phyloP scores from a whole-genome alignment of 2,329 filamentous ascomycete genomes.

The Penicillium sp. region DNA sequence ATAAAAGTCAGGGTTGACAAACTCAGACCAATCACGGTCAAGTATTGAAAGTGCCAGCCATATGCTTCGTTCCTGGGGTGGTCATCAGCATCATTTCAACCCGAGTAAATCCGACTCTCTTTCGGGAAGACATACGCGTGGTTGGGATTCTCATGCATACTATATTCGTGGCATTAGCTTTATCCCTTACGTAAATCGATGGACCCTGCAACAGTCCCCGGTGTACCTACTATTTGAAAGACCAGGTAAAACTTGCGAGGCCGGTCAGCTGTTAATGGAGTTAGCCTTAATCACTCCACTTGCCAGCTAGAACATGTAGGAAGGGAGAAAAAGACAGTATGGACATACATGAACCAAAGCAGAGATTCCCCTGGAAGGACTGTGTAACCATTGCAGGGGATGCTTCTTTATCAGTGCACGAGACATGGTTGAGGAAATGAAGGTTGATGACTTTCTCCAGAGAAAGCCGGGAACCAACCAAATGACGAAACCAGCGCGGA shows the following conservation, averaged over 20 bases:
- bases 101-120: background rate
- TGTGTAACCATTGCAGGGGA: conserved; percentile 48
- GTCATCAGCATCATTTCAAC: conserved; percentile 1
- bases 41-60: conserved; percentile 69
- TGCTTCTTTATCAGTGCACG: conserved; percentile 38
- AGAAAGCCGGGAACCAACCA: background rate
- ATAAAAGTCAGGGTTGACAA: conserved; percentile 61
- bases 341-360: conserved; percentile 47
- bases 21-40: conserved; percentile 65
- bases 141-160: conserved; percentile 49
- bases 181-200: background rate
- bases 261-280: conserved; percentile 37
- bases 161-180: conserved; percentile 23
- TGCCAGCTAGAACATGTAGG: background rate
- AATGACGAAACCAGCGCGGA: background rate
- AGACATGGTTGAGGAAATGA: conserved; percentile 18
- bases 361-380: conserved; percentile 49
- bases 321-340: background rate
- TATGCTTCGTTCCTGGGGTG: conserved; percentile 58
- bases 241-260: conserved; percentile 48
- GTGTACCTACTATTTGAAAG: conserved; percentile 47
- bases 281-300: background rate
- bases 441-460: background rate
- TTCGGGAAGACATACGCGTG: conserved; percentile 39
- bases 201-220: background rate